phyloP scores from a whole-genome alignment of 2,329 filamentous ascomycete species.

The Ascochyta pisi region DNA sequence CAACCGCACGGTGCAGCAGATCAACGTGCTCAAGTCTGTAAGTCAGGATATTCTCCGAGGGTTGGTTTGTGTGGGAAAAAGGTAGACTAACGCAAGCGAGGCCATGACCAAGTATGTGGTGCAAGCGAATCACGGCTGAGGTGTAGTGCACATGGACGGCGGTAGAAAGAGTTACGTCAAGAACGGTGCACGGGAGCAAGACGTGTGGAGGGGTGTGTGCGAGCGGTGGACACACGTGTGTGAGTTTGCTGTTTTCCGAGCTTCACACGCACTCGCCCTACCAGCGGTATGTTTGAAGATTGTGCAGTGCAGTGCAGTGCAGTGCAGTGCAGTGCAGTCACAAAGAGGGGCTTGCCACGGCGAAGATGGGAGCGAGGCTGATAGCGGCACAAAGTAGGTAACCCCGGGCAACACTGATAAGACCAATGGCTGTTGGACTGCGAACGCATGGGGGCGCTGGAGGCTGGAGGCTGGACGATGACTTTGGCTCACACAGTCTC shows the following conservation, averaged over 20 bases:
- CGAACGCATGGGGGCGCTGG: slow-evolving; percentile 33
- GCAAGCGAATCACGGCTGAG: slow-evolving; percentile 47
- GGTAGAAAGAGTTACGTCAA: slow-evolving; percentile 11
- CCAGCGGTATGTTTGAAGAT: not conserved
- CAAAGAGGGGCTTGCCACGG: slow-evolving; percentile 21
- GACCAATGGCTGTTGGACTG: slow-evolving; percentile 39
- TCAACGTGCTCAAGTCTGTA: slow-evolving; percentile 66
- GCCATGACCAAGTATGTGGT: slow-evolving; percentile 51
- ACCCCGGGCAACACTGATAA: slow-evolving; percentile 41
- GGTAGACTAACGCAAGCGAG: slow-evolving; percentile 25
- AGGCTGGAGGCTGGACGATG: slow-evolving; percentile 7
- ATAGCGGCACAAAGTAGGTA: slow-evolving; percentile 12
- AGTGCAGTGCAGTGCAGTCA: not conserved
- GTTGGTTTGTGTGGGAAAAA: slow-evolving; percentile 19
- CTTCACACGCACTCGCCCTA: not conserved
- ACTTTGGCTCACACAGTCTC: slow-evolving; percentile 27
- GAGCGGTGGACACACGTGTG: slow-evolving; percentile 13
- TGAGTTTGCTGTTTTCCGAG: slow-evolving; percentile 19
- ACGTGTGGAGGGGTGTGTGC: slow-evolving; percentile 4
- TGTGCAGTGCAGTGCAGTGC: too few relatives aligned
- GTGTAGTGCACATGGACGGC: slow-evolving; percentile 33
- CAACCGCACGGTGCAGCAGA: slow-evolving; percentile 77
- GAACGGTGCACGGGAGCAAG: slow-evolving; percentile 2
- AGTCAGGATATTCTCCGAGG: slow-evolving; percentile 35
- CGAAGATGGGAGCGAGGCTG: slow-evolving; percentile 38